phyloP scores from a whole-genome alignment of 441 rosid species.

The Populus hybrid region DNA sequence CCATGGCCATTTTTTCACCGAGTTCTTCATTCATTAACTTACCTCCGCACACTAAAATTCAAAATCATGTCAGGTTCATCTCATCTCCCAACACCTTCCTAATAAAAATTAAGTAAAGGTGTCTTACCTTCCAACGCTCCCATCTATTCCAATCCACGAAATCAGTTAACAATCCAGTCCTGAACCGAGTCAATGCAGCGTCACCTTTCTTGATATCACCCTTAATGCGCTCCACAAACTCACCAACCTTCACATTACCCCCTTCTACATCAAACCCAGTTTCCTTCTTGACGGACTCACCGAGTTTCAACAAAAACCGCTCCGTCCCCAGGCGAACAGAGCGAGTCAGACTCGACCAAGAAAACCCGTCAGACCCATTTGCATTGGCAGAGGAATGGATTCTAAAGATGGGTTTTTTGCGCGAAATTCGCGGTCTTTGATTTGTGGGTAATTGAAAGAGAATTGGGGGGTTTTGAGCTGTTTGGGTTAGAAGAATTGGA shows the following conservation, averaged over 20 bases:
- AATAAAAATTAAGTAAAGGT: neutral
- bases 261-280: constrained; percentile 60
- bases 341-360: constrained; percentile 50
- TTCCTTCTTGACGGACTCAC: constrained; percentile 65
- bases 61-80: neutral
- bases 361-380: constrained; percentile 48
- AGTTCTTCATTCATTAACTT: neutral
- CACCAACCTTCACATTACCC: constrained; percentile 40
- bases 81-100: neutral
- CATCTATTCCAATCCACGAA: constrained; percentile 75
- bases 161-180: constrained; percentile 47
- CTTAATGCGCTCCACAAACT: constrained; percentile 38
- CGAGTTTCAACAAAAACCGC: constrained; percentile 52
- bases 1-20: neutral
- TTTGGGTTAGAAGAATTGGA: constrained; percentile 21
- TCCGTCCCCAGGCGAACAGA: constrained; percentile 51
- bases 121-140: constrained; percentile 81
- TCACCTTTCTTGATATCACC: constrained; percentile 36
- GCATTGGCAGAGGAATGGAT: constrained; percentile 45
- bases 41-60: neutral
- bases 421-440: constrained; percentile 26
- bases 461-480: constrained; percentile 18
- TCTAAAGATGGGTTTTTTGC: constrained; percentile 31
- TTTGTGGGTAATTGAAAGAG: constrained; percentile 32
- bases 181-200: constrained; percentile 42